phyloP scores from a whole-genome alignment of 75 land plant species.

The Ceratopteris richardii region DNA sequence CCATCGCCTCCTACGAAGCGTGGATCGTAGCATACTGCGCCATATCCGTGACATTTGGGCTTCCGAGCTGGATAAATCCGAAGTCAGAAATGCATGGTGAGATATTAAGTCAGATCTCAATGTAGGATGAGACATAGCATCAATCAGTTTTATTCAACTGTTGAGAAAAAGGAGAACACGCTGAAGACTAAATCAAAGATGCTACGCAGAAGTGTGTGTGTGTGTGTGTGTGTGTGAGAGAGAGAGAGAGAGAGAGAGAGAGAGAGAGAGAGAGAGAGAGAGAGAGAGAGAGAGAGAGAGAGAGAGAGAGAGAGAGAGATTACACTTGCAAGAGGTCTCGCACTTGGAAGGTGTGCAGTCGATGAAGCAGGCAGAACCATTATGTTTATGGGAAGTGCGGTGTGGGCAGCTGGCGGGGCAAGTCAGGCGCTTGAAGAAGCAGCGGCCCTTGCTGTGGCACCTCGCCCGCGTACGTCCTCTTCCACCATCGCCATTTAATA shows the following conservation, averaged over 20 bases:
- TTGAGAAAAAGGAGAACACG: neutral
- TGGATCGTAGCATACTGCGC: conserved; percentile 25
- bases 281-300: conserved; percentile 3
- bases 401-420: conserved; percentile 1
- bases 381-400: conserved; percentile 19
- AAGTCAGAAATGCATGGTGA: neutral
- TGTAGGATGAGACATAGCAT: too few species aligned
- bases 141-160: neutral
- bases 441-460: neutral
- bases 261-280: neutral
- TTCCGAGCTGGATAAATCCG: conserved; percentile 16
- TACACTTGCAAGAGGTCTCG: conserved; percentile 43
- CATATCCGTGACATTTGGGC: conserved; percentile 20
- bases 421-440: conserved; percentile 1
- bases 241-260: conserved; percentile 1
- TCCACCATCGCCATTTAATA: neutral
- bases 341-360: conserved; percentile 42
- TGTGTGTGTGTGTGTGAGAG: conserved; percentile 4
- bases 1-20: conserved; percentile 31
- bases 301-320: conserved; percentile 13
- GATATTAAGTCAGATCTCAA: neutral
- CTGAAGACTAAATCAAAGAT: too few species aligned
- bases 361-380: conserved; percentile 37
- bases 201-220: neutral
- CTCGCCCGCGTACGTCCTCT: neutral